phyloP scores from a whole-genome alignment of 2,329 filamentous ascomycete species.

The Fusarium haematococcum region DNA sequence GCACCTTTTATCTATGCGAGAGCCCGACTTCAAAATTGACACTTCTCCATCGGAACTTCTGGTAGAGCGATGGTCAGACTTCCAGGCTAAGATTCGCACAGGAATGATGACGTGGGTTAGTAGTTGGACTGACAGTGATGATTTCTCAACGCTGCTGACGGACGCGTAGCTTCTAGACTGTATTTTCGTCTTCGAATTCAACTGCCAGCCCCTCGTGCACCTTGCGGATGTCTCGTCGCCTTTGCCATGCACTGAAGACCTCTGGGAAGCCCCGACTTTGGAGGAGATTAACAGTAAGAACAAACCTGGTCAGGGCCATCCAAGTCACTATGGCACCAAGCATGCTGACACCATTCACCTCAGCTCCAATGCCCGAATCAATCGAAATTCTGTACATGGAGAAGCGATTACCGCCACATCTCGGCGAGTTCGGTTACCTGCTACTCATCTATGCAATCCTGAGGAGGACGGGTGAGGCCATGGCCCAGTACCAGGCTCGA shows the following conservation, averaged over 20 bases:
- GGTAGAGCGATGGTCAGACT: background rate
- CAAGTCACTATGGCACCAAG: background rate
- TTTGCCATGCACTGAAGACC: background rate
- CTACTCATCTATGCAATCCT: constrained; percentile 28
- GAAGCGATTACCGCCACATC: constrained; percentile 24
- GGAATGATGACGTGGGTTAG: background rate
- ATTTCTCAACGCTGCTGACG: background rate
- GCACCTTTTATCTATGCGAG: background rate
- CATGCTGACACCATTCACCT: background rate
- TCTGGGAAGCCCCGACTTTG: background rate
- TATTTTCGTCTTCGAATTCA: background rate
- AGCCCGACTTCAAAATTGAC: background rate
- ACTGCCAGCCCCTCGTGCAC: background rate
- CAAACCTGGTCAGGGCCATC: background rate
- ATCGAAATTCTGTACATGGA: constrained; percentile 33
- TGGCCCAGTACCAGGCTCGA: constrained; percentile 14
- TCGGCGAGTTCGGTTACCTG: constrained; percentile 29
- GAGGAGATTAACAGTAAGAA: background rate
- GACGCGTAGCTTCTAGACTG: background rate
- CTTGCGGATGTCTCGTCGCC: background rate
- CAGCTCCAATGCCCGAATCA: constrained; percentile 16
- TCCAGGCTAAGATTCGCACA: background rate
- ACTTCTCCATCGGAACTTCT: background rate
- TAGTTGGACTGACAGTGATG: background rate
- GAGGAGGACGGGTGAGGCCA: constrained; percentile 21